Evolutionary conservation across 2,329 filamentous ascomycete genomes (phyloP).

Genomic region (Alternaria panax): DNA sequence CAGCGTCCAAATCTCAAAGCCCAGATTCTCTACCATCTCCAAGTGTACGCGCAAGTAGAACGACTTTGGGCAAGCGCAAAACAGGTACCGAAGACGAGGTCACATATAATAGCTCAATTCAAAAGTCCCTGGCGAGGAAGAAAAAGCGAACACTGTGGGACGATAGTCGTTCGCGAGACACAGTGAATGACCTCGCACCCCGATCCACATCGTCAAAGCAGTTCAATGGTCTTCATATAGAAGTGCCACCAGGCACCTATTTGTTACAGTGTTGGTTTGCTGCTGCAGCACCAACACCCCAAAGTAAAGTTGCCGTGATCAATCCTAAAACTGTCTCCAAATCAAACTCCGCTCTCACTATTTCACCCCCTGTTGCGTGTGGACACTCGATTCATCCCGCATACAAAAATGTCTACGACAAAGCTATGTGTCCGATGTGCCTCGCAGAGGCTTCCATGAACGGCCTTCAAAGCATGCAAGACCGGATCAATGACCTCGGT

Average conservation of each 20-base stretch:
- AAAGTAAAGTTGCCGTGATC: neutral
- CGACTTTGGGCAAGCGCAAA: neutral
- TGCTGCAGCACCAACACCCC: neutral
- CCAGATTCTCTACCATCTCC: neutral
- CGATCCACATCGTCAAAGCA: neutral
- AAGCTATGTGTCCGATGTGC: neutral
- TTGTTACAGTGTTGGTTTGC: neutral
- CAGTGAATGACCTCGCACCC: neutral
- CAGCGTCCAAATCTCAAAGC: neutral
- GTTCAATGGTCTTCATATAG: neutral
- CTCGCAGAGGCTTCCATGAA: neutral
- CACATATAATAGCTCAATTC: neutral
- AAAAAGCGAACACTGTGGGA: neutral
- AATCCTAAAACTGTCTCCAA: neutral
- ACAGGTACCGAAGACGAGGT: neutral
- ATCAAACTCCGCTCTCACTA: neutral
- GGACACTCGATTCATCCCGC: conserved; percentile 1
- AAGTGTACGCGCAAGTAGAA: neutral
- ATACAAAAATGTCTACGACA: neutral
- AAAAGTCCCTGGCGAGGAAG: neutral
- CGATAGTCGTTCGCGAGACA: neutral
- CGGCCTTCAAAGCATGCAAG: neutral
- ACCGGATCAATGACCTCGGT: neutral
- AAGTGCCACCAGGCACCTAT: neutral
- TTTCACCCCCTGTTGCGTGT: neutral